Evolutionary conservation across 2,329 filamentous ascomycete species (phyloP).

Genomic region (Septoria petroselini): DNA sequence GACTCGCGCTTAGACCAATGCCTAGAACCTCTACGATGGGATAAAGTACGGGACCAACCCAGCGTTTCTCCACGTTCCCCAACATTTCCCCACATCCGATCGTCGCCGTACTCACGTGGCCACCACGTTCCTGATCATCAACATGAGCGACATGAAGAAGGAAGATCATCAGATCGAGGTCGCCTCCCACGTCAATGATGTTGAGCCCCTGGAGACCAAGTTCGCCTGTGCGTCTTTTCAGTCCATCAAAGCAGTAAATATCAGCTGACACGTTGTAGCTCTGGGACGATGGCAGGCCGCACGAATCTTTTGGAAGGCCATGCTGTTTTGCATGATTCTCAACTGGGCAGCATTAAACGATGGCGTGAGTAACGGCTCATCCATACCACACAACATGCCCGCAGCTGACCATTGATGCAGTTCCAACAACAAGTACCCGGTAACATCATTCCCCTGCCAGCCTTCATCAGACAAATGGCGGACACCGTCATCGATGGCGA

Average conservation of each 20-base stretch:
- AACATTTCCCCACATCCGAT: conserved; percentile 9
- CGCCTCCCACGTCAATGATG: conserved; percentile 1
- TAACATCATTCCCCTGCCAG: conserved; percentile 24
- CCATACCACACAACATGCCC: background rate
- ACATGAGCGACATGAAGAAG: conserved; percentile 12
- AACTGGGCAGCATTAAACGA: conserved; percentile 26
- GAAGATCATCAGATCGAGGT: conserved; percentile 9
- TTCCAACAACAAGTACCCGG: conserved; percentile 25
- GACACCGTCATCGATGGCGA: conserved; percentile 18
- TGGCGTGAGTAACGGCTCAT: no score
- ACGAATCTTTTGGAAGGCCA: conserved; percentile 22
- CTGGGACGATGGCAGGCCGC: conserved; percentile 22
- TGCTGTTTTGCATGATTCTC: conserved; percentile 23
- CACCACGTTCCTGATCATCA: conserved; percentile 6
- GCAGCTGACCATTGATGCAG: background rate
- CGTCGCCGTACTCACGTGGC: no score
- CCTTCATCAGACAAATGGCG: conserved; percentile 21
- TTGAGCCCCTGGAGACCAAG: conserved; percentile 10
- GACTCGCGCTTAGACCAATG: no score
- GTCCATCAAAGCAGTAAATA: background rate
- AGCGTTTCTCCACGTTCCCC: conserved; percentile 12
- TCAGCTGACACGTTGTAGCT: conserved; percentile 9
- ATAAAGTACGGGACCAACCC: conserved; percentile 12
- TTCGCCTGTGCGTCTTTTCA: conserved; percentile 10
- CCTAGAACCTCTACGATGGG: no score